Percentiles rank a stretch among this genome's conserved stretches.
Conservation (phyloP, 2,329 filamentous ascomycete genomes). For the Aquanectria penicillioides region DNA sequence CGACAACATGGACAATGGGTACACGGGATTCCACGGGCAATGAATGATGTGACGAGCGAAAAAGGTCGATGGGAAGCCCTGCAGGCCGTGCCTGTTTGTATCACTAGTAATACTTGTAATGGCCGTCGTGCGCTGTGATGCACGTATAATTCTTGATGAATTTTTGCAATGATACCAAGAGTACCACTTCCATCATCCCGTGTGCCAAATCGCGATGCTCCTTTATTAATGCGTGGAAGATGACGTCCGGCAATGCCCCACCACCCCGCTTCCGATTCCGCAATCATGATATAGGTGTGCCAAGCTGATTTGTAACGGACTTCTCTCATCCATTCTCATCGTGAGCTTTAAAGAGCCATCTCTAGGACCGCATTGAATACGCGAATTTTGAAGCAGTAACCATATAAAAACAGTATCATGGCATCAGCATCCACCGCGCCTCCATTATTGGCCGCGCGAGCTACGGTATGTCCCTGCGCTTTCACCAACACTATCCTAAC, state of each 20-base stretch:
- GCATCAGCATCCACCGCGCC: constrained; percentile 31
- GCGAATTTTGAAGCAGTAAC: background rate
- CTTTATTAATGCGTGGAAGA: background rate
- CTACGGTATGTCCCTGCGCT: constrained; percentile 33
- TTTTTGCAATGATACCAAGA: too few species aligned
- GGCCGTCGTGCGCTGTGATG: constrained; percentile 7
- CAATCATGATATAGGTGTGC: background rate
- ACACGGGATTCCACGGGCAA: constrained; percentile 40
- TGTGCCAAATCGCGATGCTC: too few species aligned
- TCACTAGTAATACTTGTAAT: constrained; percentile 30
- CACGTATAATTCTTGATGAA: constrained; percentile 7
- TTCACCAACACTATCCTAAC: background rate
- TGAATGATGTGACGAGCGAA: constrained; percentile 6
- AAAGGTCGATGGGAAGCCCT: background rate
- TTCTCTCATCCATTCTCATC: background rate
- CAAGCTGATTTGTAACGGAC: background rate
- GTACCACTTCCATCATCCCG: background rate
- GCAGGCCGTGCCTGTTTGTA: constrained; percentile 32
- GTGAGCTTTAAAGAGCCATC: background rate
- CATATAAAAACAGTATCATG: constrained; percentile 20
- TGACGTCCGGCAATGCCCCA: constrained; percentile 4
- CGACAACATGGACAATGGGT: constrained; percentile 32
- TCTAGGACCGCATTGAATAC: background rate
- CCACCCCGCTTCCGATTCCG: constrained; percentile 20
- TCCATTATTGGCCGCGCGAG: constrained; percentile 34